Evolutionary conservation across 2,329 filamentous ascomycete species (phyloP), one percentile per base, ranked within the genome.

Genomic region (Cladorrhinum sp.): DNA sequence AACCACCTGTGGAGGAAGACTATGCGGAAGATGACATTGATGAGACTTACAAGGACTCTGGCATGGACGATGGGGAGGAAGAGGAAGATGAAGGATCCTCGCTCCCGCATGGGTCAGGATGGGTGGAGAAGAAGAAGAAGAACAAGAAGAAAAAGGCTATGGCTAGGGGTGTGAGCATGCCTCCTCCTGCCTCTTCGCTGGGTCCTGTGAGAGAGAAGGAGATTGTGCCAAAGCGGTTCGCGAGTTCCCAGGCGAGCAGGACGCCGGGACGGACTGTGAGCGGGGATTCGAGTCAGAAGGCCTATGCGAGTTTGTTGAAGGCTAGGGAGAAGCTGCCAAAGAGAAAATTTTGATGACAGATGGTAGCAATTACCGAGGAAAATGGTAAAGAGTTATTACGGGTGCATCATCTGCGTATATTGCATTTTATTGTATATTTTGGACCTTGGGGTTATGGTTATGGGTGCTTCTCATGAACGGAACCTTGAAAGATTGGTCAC

Each of bases 11-110:
- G 18, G 65, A 63, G 2, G 74, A 78, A 57, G 51, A 74, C 55
- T 75, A 77, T 52, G 73, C 74, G 1, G 75, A 77, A 33, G 76
- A 78, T 10, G 71, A 71, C n/a, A 66, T 75, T 33, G 75, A 78
- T 57, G 70, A 65, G 21, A 75, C 70, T 1, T 75, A 76, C 39
- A 63, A 69, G 28, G 67, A 66, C 7, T 57, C 62, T 36, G 42
- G n/a, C 3, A 16, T 21, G 3, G 42, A 46, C 16, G 42, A 20
- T 8, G 42, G 18, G 18, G 42, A 46, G 6, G 42, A 46, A 5
- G n/a, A 20, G 18, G 42, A 46, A 20, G 42, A 46, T 21, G 14
- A 66, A 23, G 61, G 65, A 5, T 49, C 58, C 4, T 26, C 49
- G 23, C 50, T 67, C 52, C 62, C 64, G 6, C 55, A 23, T 9